Evolutionary conservation across 345 rosid species (phyloP), one percentile per base, ranked within the genome.

Genomic region (Dimocarpus longan): DNA sequence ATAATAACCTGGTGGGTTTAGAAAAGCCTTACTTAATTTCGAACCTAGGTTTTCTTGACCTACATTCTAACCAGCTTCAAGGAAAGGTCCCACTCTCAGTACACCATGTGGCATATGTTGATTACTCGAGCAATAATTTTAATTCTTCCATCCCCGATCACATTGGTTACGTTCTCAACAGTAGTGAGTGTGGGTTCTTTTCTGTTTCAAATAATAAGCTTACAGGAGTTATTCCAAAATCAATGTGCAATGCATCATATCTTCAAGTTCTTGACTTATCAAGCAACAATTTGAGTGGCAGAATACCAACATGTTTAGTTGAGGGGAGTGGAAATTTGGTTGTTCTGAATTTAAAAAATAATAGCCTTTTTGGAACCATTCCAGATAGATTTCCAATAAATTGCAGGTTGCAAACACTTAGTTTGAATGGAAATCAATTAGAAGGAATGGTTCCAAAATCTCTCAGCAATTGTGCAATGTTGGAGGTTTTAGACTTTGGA

Each of bases 401-500:
- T 19, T 84, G 88, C 28, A 28, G 1, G 40, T 28, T 88, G 46
- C 68, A 73, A 72, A 32, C 37, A 32, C 37, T 32, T 32, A 84
- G 85, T 10, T 65, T 86, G 18, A 84, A 83, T n/a, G 77, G 80
- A 1, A 87, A 89, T 81, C 70, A 4, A 0, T 39, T 84, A 3
- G 65, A 5, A 26, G 92, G 92, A 15, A 9, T 54, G 46, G 50
- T 87, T 52, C 86, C 92, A 1, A 26, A 5, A 71, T 86, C 81
- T 11, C 11, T 88, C 21, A 66, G 10, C 16, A 66, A 84, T 8
- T 87, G 89, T 78, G 39, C 42, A 8, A 24, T 0, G 22, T 28
- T 85, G 26, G 86, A 89, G 74, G 81, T 87, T 37, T 63, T 87
- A 57, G 81, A 85, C 78, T 46, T 89, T 0, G 85, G 88, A 37